Percentiles rank a stretch among this genome's conserved stretches.
Conservation (phyloP, 805 yeast species). For the Yarrowia deformans region DNA sequence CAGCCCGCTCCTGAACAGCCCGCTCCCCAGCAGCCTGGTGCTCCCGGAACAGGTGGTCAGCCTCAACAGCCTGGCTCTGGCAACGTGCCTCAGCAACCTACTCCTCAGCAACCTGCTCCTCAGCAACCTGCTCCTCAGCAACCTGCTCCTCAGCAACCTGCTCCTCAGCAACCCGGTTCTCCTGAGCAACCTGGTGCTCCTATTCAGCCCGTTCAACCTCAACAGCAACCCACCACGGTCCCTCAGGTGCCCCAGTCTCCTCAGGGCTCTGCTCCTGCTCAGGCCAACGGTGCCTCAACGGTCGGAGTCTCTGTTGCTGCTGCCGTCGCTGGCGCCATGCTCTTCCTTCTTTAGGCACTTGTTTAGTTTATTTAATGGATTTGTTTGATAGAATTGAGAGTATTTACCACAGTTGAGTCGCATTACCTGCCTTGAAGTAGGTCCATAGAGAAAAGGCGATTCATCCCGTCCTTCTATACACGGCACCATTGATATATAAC, state of each 20-base stretch:
- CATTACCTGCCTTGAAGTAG: too few relatives aligned
- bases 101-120: constrained; percentile 1
- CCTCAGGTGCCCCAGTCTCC: constrained; percentile 27
- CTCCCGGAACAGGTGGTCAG: constrained; percentile 14
- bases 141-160: constrained; percentile 1
- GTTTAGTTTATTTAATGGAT: constrained; percentile 13
- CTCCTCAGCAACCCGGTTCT: constrained; percentile 15
- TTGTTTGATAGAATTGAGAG: neutral
- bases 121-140: neutral
- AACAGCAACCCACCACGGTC: constrained; percentile 15
- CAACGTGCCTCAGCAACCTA: neutral
- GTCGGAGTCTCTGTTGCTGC: constrained; percentile 31
- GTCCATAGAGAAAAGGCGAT: too few relatives aligned
- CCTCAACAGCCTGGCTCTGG: constrained; percentile 4
- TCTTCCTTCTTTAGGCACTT: constrained; percentile 23
- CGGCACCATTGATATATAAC: too few relatives aligned
- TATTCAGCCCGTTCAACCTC: constrained; percentile 1
- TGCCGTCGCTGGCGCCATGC: constrained; percentile 29
- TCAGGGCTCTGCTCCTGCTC: constrained; percentile 20
- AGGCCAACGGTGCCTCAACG: constrained; percentile 30
- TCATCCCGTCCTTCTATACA: too few relatives aligned
- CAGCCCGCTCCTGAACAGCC: constrained; percentile 4
- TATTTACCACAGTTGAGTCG: too few relatives aligned
- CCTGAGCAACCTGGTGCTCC: neutral
- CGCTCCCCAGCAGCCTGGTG: neutral